Conservation (phyloP, 345 rosid species). For the Syzygium aromaticum region DNA sequence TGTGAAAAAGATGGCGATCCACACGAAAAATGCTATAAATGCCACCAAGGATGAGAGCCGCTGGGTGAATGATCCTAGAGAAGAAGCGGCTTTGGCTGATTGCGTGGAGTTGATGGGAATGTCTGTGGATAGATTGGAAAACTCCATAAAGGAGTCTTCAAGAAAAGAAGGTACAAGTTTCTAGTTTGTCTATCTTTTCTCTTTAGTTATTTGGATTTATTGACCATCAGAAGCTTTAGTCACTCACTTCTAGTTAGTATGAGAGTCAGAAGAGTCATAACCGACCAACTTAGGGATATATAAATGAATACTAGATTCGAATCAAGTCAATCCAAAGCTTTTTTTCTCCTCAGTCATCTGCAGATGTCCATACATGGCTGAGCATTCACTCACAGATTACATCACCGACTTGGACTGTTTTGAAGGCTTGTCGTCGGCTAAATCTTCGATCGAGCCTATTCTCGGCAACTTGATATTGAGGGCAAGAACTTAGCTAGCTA, state of each 20-base stretch:
- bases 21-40: constrained; percentile 10
- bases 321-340: constrained; percentile 7
- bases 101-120: constrained; percentile 52
- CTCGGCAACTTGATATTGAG: constrained; percentile 43
- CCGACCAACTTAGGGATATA: not conserved
- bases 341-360: constrained; percentile 13
- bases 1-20: constrained; percentile 19
- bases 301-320: not conserved
- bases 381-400: constrained; percentile 71
- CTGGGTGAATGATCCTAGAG: constrained; percentile 25
- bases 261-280: not conserved
- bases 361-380: constrained; percentile 66
- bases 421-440: constrained; percentile 13
- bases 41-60: constrained; percentile 4
- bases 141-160: constrained; percentile 39
- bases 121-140: constrained; percentile 37
- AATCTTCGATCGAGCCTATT: constrained; percentile 8
- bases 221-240: not conserved
- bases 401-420: constrained; percentile 69
- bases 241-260: not conserved
- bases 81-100: constrained; percentile 32
- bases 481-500: constrained; percentile 46
- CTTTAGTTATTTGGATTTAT: not conserved
- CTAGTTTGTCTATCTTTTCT: too few relatives aligned
- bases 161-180: constrained; percentile 3